These are phyloP conservation scores for Oryza rufipogon DNA, from an alignment of 176 grass and related monocot genomes.

Conservation along the genomic window DNA sequence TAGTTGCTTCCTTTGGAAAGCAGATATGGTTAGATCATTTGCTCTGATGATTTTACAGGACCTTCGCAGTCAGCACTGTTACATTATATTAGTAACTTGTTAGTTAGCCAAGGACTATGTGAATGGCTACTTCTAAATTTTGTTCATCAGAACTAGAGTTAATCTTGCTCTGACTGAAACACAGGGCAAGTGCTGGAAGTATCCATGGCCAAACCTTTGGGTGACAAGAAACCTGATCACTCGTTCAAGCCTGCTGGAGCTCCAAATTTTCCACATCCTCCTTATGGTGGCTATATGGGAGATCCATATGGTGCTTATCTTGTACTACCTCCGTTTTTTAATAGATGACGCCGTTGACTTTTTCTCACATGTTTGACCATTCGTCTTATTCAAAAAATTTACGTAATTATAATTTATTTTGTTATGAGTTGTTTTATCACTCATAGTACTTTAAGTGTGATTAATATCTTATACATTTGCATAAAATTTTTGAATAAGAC, in stretches of 20 bases:
- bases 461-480: no score
- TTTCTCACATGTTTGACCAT: no score
- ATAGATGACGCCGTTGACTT: no score
- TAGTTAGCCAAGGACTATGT: background rate
- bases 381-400: no score
- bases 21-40: background rate
- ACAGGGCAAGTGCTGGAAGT: slow-evolving; percentile 88
- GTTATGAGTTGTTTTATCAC: no score
- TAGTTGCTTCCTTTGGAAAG: background rate
- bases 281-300: slow-evolving; percentile 67
- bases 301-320: slow-evolving; percentile 89
- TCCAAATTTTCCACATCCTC: slow-evolving; percentile 62
- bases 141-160: background rate
- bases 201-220: slow-evolving; percentile 88
- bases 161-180: background rate
- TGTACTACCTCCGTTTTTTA: no score
- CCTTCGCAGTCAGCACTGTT: background rate
- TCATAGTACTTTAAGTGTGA: no score
- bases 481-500: no score
- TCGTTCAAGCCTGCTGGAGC: slow-evolving; percentile 54
- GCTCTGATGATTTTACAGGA: background rate
- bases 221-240: slow-evolving; percentile 83
- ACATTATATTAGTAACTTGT: background rate
- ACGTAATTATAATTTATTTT: no score
- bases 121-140: background rate